Base-by-base conservation (phyloP, 768 basidiomycete species). In the Russula emetica region DNA sequence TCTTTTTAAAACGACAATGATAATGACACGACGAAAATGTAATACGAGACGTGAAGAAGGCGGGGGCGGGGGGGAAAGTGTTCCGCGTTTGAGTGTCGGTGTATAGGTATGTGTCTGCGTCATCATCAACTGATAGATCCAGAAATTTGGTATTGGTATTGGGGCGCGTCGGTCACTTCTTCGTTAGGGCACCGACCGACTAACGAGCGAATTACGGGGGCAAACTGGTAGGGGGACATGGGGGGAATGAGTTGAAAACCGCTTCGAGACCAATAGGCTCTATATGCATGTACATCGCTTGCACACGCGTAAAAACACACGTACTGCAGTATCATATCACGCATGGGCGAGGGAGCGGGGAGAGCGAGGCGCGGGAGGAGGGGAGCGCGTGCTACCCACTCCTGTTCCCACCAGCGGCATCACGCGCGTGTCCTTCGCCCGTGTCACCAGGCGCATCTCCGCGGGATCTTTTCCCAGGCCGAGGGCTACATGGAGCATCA, bases 391-490 rank as follows among this genome's bases (percentile, higher is more conserved):
- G 49, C 54, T 65, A 65, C 16, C 54, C 47, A 18, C 42, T 26
- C 30, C 49, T 8, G 24, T n/a, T 47, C 45, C 64, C 55, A 24
- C 49, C 26, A 14, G 34, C n/a, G 6, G 63, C 22, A 26, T 55
- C 59, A 52, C 38, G 64, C 24, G 55, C n/a, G 3, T 26, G 34
- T 10, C 56, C 64, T 52, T 65, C 64, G 32, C 50, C 44, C 34
- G 45, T 47, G n/a, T 53, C 42, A 24, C 45, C 47, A 44, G 24
- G 13, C 22, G 32, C 56, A 49, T 64, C 62, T 55, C 62, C 61
- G 55, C 65, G 65, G 55, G 52, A 54, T 54, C 62, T 64, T 45
- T 66, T 66, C 10, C 57, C 44, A 6, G 49, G 7, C 56, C 62
- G 61, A 16, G 61, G 65, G 24, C 65, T 60, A 28, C 60, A 58